Base-by-base conservation (phyloP, 208 protist genomes). In the Crithidia bombi region DNA sequence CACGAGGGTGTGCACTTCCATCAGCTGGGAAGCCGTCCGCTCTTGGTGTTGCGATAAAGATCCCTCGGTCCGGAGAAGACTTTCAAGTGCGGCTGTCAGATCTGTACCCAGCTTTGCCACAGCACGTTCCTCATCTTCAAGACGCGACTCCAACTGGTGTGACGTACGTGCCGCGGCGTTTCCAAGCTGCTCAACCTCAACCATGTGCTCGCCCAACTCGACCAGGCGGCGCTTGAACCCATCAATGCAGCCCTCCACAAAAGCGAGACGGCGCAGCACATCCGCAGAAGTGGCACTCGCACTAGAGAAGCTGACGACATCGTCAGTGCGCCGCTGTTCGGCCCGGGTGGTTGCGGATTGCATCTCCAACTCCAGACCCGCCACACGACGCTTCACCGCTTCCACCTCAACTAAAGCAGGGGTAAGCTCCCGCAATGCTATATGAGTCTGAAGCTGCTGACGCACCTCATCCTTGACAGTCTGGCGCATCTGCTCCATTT, bases 371-470 rank as follows among this genome's bases (percentile, higher is more conserved):
- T 89, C 83, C 30, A 84, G 15, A 25, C 71, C 44, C 0, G 73
- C 78, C 19, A 89, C 47, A 14, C 83, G 69, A 14, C 80, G 75
- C 69, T 89, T 85, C 28, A 86, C 55, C 26, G 80, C 67, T 46
- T 89, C 83, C 61, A 89, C 23, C 36, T 86, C 83, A 1, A 84
- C 59, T 38, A 85, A 63, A 11, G 78, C 73, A 11, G 69, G 76
- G 5, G 76, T 38, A 7, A 86, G 35, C 26, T 83, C 77, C 7
- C 59, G 63, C 62, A 80, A 26, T 19, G 69, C 43, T 21, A 44
- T 0, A 26, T 69, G 61, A 10, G 39, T 25, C 43, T 69, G 70
- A 9, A 75, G 55, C 62, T 75, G 70, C 25, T 69, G 51, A 2
- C 26, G 23, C 52, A 75, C 70, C 44, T 75, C 70, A 49, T 69